Evolutionary conservation across 2,329 filamentous ascomycete genomes (phyloP).

Genomic region (Exophiala xenobiotica): DNA sequence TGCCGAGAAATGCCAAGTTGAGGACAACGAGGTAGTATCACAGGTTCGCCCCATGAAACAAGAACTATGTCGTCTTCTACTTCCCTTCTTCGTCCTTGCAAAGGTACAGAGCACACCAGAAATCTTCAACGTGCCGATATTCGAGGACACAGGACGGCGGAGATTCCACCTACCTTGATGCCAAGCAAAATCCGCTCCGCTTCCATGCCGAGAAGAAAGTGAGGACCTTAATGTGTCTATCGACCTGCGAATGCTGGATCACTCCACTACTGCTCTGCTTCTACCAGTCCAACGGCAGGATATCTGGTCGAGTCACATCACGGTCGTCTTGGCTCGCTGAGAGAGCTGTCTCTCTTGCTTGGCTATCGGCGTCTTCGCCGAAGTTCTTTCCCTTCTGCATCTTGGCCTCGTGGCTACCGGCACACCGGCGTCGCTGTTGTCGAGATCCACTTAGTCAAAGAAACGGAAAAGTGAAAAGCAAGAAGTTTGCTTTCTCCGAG

Average conservation of each 20-base stretch:
- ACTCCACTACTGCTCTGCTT: no score
- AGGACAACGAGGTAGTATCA: no score
- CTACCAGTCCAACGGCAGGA: no score
- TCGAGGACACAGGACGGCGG: background rate
- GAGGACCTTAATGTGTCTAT: conserved; percentile 27
- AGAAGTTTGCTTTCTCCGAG: background rate
- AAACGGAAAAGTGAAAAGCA: background rate
- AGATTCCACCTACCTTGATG: background rate
- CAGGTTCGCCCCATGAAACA: no score
- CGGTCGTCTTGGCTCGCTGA: background rate
- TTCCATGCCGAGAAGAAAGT: conserved; percentile 13
- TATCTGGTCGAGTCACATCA: no score
- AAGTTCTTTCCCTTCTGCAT: background rate
- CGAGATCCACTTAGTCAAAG: background rate
- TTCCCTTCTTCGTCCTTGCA: background rate
- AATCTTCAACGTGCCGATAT: background rate
- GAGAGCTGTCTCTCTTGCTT: background rate
- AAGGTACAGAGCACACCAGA: background rate
- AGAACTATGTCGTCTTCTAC: no score
- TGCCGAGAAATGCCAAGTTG: conserved; percentile 11
- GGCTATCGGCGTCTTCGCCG: background rate
- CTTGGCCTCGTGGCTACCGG: background rate
- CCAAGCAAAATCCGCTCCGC: conserved; percentile 13
- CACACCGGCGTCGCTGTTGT: background rate
- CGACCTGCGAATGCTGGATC: no score